Evolutionary conservation across 768 basidiomycete genomes (phyloP).

Genomic region (Mycena polygramma): DNA sequence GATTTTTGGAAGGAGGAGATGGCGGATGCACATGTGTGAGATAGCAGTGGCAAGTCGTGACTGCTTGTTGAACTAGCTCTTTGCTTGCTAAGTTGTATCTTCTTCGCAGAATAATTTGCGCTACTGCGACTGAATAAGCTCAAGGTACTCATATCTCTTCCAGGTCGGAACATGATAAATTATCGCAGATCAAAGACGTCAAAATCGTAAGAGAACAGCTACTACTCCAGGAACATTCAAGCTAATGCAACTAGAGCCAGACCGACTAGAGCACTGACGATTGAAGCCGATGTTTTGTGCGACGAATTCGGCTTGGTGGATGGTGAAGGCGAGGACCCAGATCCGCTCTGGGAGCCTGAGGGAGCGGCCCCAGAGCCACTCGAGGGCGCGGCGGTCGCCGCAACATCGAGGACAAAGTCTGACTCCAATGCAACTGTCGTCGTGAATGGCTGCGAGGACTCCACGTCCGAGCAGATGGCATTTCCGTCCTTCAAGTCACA

Average conservation of each 20-base stretch:
- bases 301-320: neutral
- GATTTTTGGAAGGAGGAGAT: neutral
- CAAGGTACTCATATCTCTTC: neutral
- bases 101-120: neutral
- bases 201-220: neutral
- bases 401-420: slow-evolving; percentile 44
- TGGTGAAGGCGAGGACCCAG: no score
- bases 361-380: neutral
- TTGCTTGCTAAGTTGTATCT: neutral
- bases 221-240: neutral
- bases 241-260: neutral
- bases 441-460: neutral
- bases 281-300: neutral
- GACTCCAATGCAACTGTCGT: slow-evolving; percentile 26
- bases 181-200: neutral
- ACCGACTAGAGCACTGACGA: neutral
- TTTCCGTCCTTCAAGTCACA: slow-evolving; percentile 42
- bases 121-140: no score
- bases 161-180: neutral
- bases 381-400: slow-evolving; percentile 8
- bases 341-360: neutral
- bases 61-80: neutral
- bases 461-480: slow-evolving; percentile 41
- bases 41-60: neutral
- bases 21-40: neutral